Conservation (phyloP, 2,329 filamentous ascomycete species). For the Harringtonia aguacate region DNA sequence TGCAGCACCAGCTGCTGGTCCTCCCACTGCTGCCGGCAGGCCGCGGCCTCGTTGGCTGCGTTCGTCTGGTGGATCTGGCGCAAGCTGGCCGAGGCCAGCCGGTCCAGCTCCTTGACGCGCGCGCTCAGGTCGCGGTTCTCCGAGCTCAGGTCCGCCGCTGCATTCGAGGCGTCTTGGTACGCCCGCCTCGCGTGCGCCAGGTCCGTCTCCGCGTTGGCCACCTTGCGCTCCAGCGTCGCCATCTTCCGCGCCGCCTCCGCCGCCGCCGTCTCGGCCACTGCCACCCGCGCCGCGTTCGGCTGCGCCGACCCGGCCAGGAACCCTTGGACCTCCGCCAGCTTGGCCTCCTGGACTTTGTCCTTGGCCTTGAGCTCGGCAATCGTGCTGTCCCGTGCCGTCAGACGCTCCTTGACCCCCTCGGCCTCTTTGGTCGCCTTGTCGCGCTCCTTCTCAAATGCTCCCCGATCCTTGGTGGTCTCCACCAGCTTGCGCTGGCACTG, state of each 20-base stretch:
- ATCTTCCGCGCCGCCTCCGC: slow-evolving; percentile 29
- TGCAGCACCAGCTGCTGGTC: slow-evolving; percentile 30
- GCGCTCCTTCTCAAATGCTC: slow-evolving; percentile 34
- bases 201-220: slow-evolving; percentile 28
- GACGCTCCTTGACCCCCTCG: slow-evolving; percentile 21
- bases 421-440: slow-evolving; percentile 25
- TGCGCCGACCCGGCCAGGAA: slow-evolving; percentile 24
- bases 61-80: slow-evolving; percentile 37
- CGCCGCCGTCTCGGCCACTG: slow-evolving; percentile 28
- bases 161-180: slow-evolving; percentile 48
- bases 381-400: slow-evolving; percentile 25
- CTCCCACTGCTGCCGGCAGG: slow-evolving; percentile 25
- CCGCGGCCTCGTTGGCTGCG: slow-evolving; percentile 21
- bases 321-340: slow-evolving; percentile 23
- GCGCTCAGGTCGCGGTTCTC: slow-evolving; percentile 36
- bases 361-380: slow-evolving; percentile 27
- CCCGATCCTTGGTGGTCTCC: slow-evolving; percentile 39
- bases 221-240: slow-evolving; percentile 27
- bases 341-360: slow-evolving; percentile 22
- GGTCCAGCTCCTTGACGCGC: slow-evolving; percentile 28
- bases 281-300: slow-evolving; percentile 27
- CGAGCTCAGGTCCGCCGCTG: slow-evolving; percentile 29
- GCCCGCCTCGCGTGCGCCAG: slow-evolving; percentile 44
- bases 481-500: slow-evolving; percentile 36
- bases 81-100: slow-evolving; percentile 33